These are phyloP conservation scores for Penicillium sp. DNA, from an alignment of 2,329 filamentous ascomycete genomes.

Conservation along the genomic window DNA sequence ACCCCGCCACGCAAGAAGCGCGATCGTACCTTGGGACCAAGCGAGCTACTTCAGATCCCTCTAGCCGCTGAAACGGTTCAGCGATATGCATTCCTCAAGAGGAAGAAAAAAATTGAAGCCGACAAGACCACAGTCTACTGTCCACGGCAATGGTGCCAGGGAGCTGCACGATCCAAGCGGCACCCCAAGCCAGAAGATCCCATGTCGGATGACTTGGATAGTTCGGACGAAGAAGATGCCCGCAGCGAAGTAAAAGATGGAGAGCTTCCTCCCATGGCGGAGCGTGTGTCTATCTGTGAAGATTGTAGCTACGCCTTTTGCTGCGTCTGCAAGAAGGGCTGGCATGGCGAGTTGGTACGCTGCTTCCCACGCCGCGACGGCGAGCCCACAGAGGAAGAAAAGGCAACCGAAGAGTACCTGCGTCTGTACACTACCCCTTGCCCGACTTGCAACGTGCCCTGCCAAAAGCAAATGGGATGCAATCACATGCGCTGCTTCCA, in stretches of 20 bases:
- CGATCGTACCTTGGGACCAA: constrained; percentile 72
- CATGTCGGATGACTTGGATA: constrained; percentile 52
- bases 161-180: constrained; percentile 74
- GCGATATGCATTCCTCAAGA: constrained; percentile 84
- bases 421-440: constrained; percentile 79
- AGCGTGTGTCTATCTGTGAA: constrained; percentile 80
- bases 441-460: constrained; percentile 79
- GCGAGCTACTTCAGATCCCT: constrained; percentile 78
- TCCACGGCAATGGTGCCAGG: constrained; percentile 88
- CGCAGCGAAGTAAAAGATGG: constrained; percentile 32
- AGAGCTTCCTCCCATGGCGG: constrained; percentile 52
- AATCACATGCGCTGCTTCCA: constrained; percentile 95
- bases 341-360: constrained; percentile 88
- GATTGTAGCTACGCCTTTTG: constrained; percentile 92
- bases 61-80: constrained; percentile 70
- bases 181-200: constrained; percentile 70
- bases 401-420: constrained; percentile 83
- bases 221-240: constrained; percentile 53
- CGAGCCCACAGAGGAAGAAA: constrained; percentile 79
- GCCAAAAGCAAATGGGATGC: constrained; percentile 89
- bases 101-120: constrained; percentile 87
- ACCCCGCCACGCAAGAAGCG: constrained; percentile 55
- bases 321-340: constrained; percentile 69
- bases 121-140: constrained; percentile 93
- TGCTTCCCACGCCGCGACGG: constrained; percentile 62